Conservation (phyloP, 192 early-diverging fungal genomes). For the Coemansia sp. region DNA sequence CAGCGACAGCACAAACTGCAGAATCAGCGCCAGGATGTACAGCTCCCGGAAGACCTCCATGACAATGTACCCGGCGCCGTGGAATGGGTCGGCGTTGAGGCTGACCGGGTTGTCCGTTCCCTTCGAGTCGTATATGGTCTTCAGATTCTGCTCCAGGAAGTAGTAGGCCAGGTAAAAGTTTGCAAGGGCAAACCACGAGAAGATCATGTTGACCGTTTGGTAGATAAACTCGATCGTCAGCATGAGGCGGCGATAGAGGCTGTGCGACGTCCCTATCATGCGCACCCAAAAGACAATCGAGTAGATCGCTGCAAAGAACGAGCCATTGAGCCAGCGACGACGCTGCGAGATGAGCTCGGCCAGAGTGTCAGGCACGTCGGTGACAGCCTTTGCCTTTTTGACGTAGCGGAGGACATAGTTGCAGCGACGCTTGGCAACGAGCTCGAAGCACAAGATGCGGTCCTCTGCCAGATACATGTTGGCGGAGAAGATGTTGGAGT, state of each 20-base stretch:
- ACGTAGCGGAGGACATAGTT: conserved; percentile 86
- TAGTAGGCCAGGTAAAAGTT: conserved; percentile 91
- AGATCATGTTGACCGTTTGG: conserved; percentile 75
- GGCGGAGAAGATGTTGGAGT: conserved; percentile 75
- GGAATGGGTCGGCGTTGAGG: conserved; percentile 60
- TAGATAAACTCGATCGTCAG: conserved; percentile 80
- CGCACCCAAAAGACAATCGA: conserved; percentile 73
- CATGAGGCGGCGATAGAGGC: conserved; percentile 66
- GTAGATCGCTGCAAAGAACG: conserved; percentile 91
- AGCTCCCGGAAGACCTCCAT: conserved; percentile 69
- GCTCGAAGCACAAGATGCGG: conserved; percentile 94
- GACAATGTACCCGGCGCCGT: conserved; percentile 58
- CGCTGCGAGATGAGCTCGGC: conserved; percentile 96
- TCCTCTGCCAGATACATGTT: conserved; percentile 96
- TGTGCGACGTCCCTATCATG: conserved; percentile 78
- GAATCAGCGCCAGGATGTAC: conserved; percentile 78
- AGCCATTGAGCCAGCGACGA: conserved; percentile 95
- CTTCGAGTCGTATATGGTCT: conserved; percentile 37
- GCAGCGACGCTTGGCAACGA: conserved; percentile 78
- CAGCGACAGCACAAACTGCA: conserved; percentile 84
- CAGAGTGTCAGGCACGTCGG: conserved; percentile 89
- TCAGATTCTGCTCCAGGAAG: conserved; percentile 67
- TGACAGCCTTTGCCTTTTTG: conserved; percentile 81
- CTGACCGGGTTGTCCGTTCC: conserved; percentile 39
- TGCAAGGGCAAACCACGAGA: conserved; percentile 88